These are phyloP conservation scores for Endothia cerciana DNA, from an alignment of 2,329 filamentous ascomycete species.

Conservation along the genomic window DNA sequence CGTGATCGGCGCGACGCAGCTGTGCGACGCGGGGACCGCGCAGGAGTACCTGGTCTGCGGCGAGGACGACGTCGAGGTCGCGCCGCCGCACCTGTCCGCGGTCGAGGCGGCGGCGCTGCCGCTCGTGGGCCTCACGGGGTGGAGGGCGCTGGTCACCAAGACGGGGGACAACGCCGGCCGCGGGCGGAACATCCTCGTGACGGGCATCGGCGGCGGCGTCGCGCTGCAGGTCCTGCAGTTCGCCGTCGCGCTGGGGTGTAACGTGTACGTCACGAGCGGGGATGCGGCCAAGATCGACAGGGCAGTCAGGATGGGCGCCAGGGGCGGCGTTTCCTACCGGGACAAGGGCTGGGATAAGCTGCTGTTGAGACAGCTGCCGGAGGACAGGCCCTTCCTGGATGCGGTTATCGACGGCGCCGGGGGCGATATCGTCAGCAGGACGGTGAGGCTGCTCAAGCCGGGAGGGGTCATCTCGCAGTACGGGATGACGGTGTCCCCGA, in stretches of 20 bases:
- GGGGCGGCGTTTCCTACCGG: constrained; percentile 82
- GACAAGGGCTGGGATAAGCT: constrained; percentile 81
- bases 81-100: constrained; percentile 71
- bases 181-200: constrained; percentile 80
- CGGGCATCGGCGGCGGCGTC: constrained; percentile 91
- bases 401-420: constrained; percentile 90
- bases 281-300: constrained; percentile 74
- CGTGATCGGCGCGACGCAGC: constrained; percentile 71
- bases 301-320: constrained; percentile 73
- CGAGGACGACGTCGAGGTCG: constrained; percentile 74
- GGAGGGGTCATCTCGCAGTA: constrained; percentile 87
- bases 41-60: constrained; percentile 74
- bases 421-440: constrained; percentile 76
- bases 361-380: constrained; percentile 64
- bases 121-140: constrained; percentile 83
- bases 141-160: constrained; percentile 85
- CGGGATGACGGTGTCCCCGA: constrained; percentile 86
- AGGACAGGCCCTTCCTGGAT: constrained; percentile 72
- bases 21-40: constrained; percentile 70
- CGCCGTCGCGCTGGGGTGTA: constrained; percentile 72
- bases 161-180: constrained; percentile 59
- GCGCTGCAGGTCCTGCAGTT: constrained; percentile 83
- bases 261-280: constrained; percentile 82
- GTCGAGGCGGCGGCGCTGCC: constrained; percentile 84
- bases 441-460: constrained; percentile 70